Percentiles rank a stretch among this genome's conserved stretches.
Conservation (phyloP, 805 yeast genomes). For the Nakazawaea ambrosiae region DNA sequence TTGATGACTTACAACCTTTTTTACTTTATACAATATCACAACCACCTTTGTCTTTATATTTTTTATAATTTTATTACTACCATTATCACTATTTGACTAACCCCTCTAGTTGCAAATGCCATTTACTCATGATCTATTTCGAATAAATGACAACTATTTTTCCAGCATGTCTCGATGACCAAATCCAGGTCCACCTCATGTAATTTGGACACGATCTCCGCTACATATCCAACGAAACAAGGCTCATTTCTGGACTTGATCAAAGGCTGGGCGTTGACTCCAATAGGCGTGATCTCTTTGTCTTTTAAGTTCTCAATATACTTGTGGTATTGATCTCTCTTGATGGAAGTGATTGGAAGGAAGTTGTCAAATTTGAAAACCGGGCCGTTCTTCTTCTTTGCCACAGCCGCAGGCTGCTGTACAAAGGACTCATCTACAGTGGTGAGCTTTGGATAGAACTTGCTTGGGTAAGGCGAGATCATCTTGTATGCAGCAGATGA, state of each 20-base stretch:
- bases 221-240: conserved; percentile 74
- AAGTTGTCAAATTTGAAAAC: conserved; percentile 34
- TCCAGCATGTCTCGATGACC: conserved; percentile 43
- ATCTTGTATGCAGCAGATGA: conserved; percentile 68
- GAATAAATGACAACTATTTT: conserved; percentile 43
- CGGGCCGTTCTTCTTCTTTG: conserved; percentile 15
- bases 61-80: too few relatives aligned
- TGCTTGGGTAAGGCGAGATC: conserved; percentile 49
- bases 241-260: conserved; percentile 92
- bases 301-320: conserved; percentile 8
- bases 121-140: too few relatives aligned
- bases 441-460: conserved; percentile 38
- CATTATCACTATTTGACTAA: too few relatives aligned
- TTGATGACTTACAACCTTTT: too few relatives aligned
- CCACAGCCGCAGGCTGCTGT: conserved; percentile 5
- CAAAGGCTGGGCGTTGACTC: conserved; percentile 29
- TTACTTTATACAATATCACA: too few relatives aligned
- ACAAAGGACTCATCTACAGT: neutral
- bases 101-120: too few relatives aligned
- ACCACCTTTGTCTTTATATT: too few relatives aligned
- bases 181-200: conserved; percentile 29
- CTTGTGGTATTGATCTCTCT: conserved; percentile 52
- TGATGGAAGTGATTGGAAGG: conserved; percentile 57
- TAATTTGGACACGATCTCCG: conserved; percentile 54
- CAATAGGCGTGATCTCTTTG: conserved; percentile 22